Conservation (phyloP, 2,329 filamentous ascomycete genomes). For the Macrophomina pseudophaseolina region DNA sequence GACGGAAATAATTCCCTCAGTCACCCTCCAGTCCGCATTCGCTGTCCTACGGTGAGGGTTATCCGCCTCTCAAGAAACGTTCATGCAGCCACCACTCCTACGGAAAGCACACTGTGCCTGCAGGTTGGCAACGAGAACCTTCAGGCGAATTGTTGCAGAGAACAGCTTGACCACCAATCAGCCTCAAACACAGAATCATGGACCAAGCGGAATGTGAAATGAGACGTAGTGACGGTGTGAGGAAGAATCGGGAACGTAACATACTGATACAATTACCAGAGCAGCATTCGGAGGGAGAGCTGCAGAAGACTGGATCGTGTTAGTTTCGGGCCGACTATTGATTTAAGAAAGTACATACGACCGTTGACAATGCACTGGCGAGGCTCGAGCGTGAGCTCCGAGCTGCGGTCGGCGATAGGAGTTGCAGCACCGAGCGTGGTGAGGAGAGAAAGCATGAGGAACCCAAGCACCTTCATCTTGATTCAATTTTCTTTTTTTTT, state of each 20-base stretch:
- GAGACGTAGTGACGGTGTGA: neutral
- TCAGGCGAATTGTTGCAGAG: neutral
- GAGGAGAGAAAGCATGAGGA: neutral
- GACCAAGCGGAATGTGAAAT: neutral
- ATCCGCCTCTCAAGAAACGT: too few relatives aligned
- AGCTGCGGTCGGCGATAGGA: neutral
- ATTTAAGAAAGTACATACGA: neutral
- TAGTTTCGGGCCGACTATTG: neutral
- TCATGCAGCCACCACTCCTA: too few relatives aligned
- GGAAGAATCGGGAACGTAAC: neutral
- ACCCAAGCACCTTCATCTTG: neutral
- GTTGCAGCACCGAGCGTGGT: neutral
- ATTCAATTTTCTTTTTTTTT: too few relatives aligned
- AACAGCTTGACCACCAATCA: neutral
- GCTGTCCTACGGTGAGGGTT: too few relatives aligned
- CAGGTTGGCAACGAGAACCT: neutral
- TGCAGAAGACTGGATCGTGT: neutral
- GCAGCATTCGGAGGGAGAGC: neutral
- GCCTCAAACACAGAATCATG: neutral
- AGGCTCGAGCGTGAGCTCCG: neutral
- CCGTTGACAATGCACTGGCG: neutral
- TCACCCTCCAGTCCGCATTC: too few relatives aligned
- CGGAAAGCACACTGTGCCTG: neutral
- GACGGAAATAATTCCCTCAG: too few relatives aligned
- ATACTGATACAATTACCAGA: constrained; percentile 3